Percentiles rank a stretch among this genome's conserved stretches.
phyloP scores from a whole-genome alignment of 1,284 basidiomycete species.

The Neonothopanus nambi region DNA sequence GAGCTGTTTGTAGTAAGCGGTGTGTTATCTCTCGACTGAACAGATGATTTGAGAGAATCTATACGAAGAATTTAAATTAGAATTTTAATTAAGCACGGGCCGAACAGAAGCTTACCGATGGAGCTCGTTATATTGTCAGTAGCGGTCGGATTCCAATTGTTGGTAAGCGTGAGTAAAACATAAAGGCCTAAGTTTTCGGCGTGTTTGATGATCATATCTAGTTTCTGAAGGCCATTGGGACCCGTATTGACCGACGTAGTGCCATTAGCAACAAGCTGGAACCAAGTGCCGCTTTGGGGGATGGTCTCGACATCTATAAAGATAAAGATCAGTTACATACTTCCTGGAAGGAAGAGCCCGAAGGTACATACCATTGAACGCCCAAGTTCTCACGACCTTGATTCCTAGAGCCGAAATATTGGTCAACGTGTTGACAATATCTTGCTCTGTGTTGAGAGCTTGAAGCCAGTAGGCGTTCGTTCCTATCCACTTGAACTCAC shows the following conservation, averaged over 20 bases:
- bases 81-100: neutral
- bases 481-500: constrained; percentile 56
- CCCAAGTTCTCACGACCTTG: constrained; percentile 68
- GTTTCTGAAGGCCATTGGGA: constrained; percentile 62
- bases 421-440: constrained; percentile 57
- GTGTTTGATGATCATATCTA: constrained; percentile 62
- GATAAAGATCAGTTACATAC: neutral
- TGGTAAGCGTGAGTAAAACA: constrained; percentile 63
- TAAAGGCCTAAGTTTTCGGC: constrained; percentile 63
- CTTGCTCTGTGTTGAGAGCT: constrained; percentile 49
- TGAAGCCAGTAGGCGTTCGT: constrained; percentile 72
- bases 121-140: constrained; percentile 28
- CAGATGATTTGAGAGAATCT: constrained; percentile 16
- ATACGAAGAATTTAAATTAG: neutral
- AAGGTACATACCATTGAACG: constrained; percentile 52
- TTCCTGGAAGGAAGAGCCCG: constrained; percentile 29
- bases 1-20: constrained; percentile 36
- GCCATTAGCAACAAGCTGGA: constrained; percentile 49
- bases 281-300: constrained; percentile 59
- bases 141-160: constrained; percentile 63
- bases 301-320: constrained; percentile 50
- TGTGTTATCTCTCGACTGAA: constrained; percentile 32
- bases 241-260: constrained; percentile 57
- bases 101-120: constrained; percentile 11
- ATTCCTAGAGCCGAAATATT: constrained; percentile 58